These are phyloP conservation scores for Carnegiea gigantea DNA, from an alignment of 179 eudicot genomes.

Conservation along the genomic window DNA sequence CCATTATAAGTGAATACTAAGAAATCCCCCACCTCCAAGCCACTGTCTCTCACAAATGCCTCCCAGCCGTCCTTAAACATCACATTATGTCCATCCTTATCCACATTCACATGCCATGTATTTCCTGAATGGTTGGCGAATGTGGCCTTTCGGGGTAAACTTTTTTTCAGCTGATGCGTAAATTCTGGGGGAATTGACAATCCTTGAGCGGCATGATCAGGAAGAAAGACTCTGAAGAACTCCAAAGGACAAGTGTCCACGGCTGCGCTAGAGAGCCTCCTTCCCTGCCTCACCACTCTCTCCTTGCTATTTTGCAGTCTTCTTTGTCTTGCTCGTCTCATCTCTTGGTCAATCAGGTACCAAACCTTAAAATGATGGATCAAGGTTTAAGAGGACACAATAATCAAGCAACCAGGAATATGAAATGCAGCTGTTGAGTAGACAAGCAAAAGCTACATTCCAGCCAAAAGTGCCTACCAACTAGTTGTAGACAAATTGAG, in stretches of 20 bases:
- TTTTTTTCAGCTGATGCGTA: neutral
- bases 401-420: neutral
- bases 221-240: neutral
- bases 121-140: neutral
- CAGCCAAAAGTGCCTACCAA: no score
- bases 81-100: neutral
- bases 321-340: neutral
- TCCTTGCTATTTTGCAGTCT: neutral
- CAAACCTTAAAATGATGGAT: neutral
- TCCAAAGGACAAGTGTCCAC: neutral
- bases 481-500: no score
- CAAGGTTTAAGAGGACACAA: neutral
- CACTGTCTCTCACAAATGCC: neutral
- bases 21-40: neutral
- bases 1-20: neutral
- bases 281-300: neutral
- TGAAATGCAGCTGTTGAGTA: neutral
- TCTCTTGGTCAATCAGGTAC: neutral
- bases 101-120: neutral
- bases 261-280: neutral
- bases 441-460: no score
- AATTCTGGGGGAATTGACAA: neutral
- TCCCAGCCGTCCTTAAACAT: neutral
- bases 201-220: neutral
- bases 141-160: neutral